Base-by-base conservation (phyloP, 192 early-diverging fungal species). In the Coemansia sp. region DNA sequence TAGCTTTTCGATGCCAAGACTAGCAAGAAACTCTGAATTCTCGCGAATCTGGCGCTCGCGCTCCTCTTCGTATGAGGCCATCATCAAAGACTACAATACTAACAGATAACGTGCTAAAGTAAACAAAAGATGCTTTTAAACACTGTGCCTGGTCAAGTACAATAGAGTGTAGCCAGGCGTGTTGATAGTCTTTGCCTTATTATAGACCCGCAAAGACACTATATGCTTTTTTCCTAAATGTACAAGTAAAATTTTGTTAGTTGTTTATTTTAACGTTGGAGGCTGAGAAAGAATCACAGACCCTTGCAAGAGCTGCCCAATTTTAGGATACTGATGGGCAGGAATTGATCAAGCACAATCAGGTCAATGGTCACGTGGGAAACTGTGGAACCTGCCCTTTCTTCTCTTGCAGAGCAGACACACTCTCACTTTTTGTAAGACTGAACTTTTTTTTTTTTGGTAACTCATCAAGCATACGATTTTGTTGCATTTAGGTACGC, bases 11-110 rank as follows among this genome's bases (percentile, higher is more conserved):
- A 80, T 57, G 6, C 66, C 61, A 2, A 75, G 57, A 32, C 63
- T 72, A 46, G 67, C 67, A 19, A 80, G 66, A 20, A 69, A 72
- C 70, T 65, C 69, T 10, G 25, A 55, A 66, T 80, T 80, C 53
- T 75, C 73, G 65, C 73, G 72, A 29, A 80, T 75, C 54, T 68
- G 68, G 9, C 54, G 63, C 30, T 55, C 65, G 24, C 78, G 63
- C 65, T 71, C 69, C 11, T 80, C 63, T 67, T 75, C 78, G 22
- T 80, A 75, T 0, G 31, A 57, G 10, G 42, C 11, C 59, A 70
- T 68, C 31, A 4, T 17, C 39, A 10, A 46, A 17, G 39, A 17
- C 39, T 46, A 14, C 39, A 46, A 14, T 46, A 14, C 39, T 14
- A 1, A 14, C 39, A 14, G 8, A 46, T 46, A 46, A 14, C 11